Conservation (phyloP, 805 yeast genomes). For the Teunomyces kruisii region DNA sequence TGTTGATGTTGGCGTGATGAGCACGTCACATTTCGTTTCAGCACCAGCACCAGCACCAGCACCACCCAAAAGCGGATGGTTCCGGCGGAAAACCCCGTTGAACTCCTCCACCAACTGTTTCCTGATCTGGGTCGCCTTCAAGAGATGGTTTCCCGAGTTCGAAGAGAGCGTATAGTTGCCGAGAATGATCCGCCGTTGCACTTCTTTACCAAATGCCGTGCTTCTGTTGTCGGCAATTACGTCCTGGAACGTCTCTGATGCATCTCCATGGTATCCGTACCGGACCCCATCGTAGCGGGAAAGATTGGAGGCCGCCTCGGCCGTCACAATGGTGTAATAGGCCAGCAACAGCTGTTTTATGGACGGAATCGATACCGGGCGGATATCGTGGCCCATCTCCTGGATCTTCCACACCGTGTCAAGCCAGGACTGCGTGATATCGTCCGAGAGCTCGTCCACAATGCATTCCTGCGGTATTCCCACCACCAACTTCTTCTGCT, state of each 20-base stretch:
- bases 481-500: constrained; percentile 37
- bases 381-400: constrained; percentile 51
- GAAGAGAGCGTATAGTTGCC: constrained; percentile 88
- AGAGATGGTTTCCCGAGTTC: constrained; percentile 70
- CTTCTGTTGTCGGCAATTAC: constrained; percentile 51
- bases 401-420: constrained; percentile 44
- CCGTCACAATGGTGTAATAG: constrained; percentile 84
- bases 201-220: constrained; percentile 76
- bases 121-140: constrained; percentile 72
- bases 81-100: constrained; percentile 52
- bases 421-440: constrained; percentile 49
- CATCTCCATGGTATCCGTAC: constrained; percentile 58
- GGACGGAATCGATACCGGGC: constrained; percentile 69
- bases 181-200: constrained; percentile 73
- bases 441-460: constrained; percentile 51
- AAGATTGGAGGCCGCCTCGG: constrained; percentile 92
- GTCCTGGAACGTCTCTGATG: constrained; percentile 5
- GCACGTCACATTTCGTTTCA: constrained; percentile 56
- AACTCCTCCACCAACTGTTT: constrained; percentile 61
- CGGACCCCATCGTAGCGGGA: constrained; percentile 89
- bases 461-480: constrained; percentile 76
- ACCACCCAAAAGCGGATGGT: constrained; percentile 35
- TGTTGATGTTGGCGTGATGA: constrained; percentile 73
- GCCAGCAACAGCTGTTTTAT: constrained; percentile 68
- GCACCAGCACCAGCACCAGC: constrained; percentile 24